A percentile compares a stretch with the other conserved stretches of the same genome.
These are phyloP conservation scores for Apocynum venetum DNA, from an alignment of 257 asterid species.

Conservation along the genomic window DNA sequence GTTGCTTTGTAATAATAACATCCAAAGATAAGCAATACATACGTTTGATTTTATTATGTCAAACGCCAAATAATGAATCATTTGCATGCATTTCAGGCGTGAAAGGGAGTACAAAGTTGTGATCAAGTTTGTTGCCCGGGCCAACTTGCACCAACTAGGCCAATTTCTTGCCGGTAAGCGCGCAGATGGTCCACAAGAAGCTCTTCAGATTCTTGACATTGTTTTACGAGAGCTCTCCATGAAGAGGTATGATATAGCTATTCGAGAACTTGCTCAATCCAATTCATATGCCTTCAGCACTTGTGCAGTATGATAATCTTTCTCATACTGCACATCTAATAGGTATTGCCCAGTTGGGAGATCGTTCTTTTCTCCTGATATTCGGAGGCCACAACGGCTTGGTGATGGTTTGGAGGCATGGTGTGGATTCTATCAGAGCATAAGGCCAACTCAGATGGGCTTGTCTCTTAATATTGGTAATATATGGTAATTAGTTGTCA, in stretches of 20 bases:
- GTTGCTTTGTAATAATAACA: no score
- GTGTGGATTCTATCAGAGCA: constrained; percentile 98
- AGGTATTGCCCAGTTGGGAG: constrained; percentile 95
- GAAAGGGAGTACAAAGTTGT: constrained; percentile 76
- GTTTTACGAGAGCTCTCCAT: constrained; percentile 87
- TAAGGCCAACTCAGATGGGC: constrained; percentile 99
- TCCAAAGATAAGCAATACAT: background rate
- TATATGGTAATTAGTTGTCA: background rate
- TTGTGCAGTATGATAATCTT: background rate
- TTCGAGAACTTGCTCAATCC: background rate
- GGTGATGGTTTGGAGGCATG: constrained; percentile 99
- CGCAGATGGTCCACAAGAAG: constrained; percentile 89
- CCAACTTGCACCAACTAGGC: constrained; percentile 81
- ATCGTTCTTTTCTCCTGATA: constrained; percentile 86
- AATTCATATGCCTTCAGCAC: background rate
- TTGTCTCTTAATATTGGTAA: constrained; percentile 90
- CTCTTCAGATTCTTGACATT: constrained; percentile 92
- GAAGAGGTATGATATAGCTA: constrained; percentile 45
- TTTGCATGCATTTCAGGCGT: constrained; percentile 53
- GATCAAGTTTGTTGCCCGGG: constrained; percentile 77
- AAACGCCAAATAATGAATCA: background rate
- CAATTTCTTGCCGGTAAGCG: constrained; percentile 97
- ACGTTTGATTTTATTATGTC: background rate
- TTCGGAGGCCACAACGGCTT: constrained; percentile 79
- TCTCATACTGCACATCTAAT: constrained; percentile 10